These are phyloP conservation scores for Monosporascus sp. DNA, from an alignment of 2,329 filamentous ascomycete species.

Conservation along the genomic window DNA sequence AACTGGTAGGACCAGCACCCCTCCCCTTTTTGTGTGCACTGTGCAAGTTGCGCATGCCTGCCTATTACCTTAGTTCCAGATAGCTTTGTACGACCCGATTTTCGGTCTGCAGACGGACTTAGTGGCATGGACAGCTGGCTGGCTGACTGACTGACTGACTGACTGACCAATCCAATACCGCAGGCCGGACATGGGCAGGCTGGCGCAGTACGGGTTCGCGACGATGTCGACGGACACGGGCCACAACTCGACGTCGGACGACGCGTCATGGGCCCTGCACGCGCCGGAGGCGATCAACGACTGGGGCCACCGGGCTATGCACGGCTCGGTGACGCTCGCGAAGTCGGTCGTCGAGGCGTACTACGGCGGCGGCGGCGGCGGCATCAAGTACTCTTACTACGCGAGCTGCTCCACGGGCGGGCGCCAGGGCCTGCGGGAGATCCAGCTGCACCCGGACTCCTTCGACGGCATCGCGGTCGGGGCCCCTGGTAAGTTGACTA, in stretches of 20 bases:
- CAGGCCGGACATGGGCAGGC: slow-evolving; percentile 14
- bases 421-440: slow-evolving; percentile 44
- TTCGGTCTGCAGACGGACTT: not conserved
- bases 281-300: slow-evolving; percentile 18
- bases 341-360: slow-evolving; percentile 39
- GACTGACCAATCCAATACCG: not conserved
- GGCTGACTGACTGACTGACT: not conserved
- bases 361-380: slow-evolving; percentile 27
- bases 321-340: slow-evolving; percentile 30
- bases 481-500: slow-evolving; percentile 6
- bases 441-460: slow-evolving; percentile 33
- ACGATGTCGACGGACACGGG: slow-evolving; percentile 28
- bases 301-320: slow-evolving; percentile 14
- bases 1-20: slow-evolving; percentile 17
- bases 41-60: too few relatives aligned
- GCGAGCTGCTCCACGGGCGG: slow-evolving; percentile 50
- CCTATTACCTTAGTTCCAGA: too few relatives aligned
- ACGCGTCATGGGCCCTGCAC: slow-evolving; percentile 22
- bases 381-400: slow-evolving; percentile 40
- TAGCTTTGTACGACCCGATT: too few relatives aligned
- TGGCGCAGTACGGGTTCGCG: slow-evolving; percentile 24
- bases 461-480: slow-evolving; percentile 47
- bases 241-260: slow-evolving; percentile 18
- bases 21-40: too few relatives aligned
- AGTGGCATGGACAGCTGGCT: not conserved